phyloP scores from a whole-genome alignment of 2,329 filamentous ascomycete genomes.

The Tolypocladium ovalisporum region DNA sequence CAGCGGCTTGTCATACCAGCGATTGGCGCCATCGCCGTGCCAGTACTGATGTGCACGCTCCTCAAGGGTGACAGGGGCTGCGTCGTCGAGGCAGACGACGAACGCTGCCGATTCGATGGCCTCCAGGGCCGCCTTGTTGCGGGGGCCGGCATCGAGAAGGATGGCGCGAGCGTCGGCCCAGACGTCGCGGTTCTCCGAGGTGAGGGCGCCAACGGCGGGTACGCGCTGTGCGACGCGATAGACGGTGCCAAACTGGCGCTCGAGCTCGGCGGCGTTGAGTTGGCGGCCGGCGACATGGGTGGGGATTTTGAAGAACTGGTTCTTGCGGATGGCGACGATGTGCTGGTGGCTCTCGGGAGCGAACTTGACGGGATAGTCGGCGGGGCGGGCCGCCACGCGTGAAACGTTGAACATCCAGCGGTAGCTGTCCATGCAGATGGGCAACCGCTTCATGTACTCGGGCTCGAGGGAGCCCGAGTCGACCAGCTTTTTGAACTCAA shows the following conservation, averaged over 20 bases:
- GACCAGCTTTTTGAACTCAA: conserved; percentile 93
- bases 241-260: conserved; percentile 77
- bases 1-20: conserved; percentile 96
- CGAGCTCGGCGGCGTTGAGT: conserved; percentile 80
- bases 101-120: conserved; percentile 85
- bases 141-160: conserved; percentile 63
- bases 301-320: conserved; percentile 90
- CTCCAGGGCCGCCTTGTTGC: conserved; percentile 69
- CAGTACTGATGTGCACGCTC: conserved; percentile 95
- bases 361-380: conserved; percentile 79
- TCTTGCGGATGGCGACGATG: conserved; percentile 85
- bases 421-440: conserved; percentile 97
- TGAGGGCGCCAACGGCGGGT: conserved; percentile 72
- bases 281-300: conserved; percentile 74
- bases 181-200: conserved; percentile 84
- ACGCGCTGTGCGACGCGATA: conserved; percentile 65
- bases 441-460: conserved; percentile 96
- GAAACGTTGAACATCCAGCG: conserved; percentile 98
- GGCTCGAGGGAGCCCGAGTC: conserved; percentile 77
- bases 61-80: conserved; percentile 81
- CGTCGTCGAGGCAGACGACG: conserved; percentile 86
- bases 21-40: conserved; percentile 92
- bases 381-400: conserved; percentile 71
- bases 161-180: conserved; percentile 77
- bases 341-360: conserved; percentile 66